phyloP scores from a whole-genome alignment of 805 yeast genomes.

The Ogataea angusta region DNA sequence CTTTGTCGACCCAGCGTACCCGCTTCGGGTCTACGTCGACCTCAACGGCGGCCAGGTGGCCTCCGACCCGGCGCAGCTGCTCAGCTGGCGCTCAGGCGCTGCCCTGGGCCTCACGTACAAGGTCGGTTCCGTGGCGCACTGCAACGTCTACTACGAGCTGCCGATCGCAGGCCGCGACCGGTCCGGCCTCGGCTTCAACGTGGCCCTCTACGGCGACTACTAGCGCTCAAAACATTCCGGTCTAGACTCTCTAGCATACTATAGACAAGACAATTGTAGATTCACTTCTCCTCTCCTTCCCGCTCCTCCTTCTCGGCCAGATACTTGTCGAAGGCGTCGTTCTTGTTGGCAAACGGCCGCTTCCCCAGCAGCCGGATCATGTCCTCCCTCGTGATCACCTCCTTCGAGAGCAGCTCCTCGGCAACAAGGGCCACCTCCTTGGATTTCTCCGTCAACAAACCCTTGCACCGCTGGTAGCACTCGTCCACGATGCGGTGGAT shows the following conservation, averaged over 20 bases:
- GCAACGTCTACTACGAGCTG: constrained; percentile 61
- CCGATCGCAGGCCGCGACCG: constrained; percentile 56
- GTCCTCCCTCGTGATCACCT: constrained; percentile 78
- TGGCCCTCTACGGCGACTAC: constrained; percentile 27
- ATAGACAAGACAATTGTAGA: constrained; percentile 10
- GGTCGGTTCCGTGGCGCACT: constrained; percentile 58
- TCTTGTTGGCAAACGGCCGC: constrained; percentile 73
- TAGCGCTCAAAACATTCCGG: constrained; percentile 1
- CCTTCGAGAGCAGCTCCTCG: constrained; percentile 65
- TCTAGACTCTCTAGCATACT: constrained; percentile 5
- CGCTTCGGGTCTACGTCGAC: constrained; percentile 61
- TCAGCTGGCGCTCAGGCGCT: constrained; percentile 18
- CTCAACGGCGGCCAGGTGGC: constrained; percentile 62
- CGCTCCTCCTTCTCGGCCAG: constrained; percentile 35
- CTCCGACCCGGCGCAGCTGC: constrained; percentile 22
- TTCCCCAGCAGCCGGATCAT: constrained; percentile 74
- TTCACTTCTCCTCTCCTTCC: constrained; percentile 2
- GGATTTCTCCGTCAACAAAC: constrained; percentile 52
- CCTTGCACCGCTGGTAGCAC: constrained; percentile 58
- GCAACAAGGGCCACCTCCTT: constrained; percentile 69
- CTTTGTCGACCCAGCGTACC: constrained; percentile 41
- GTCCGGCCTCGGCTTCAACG: constrained; percentile 44
- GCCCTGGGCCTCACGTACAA: constrained; percentile 61
- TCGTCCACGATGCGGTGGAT: constrained; percentile 64
- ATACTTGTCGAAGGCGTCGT: constrained; percentile 89